Evolutionary conservation across 225 moss, liverwort and hornwort species (phyloP).

Genomic region (Takakia lepidozioides): DNA sequence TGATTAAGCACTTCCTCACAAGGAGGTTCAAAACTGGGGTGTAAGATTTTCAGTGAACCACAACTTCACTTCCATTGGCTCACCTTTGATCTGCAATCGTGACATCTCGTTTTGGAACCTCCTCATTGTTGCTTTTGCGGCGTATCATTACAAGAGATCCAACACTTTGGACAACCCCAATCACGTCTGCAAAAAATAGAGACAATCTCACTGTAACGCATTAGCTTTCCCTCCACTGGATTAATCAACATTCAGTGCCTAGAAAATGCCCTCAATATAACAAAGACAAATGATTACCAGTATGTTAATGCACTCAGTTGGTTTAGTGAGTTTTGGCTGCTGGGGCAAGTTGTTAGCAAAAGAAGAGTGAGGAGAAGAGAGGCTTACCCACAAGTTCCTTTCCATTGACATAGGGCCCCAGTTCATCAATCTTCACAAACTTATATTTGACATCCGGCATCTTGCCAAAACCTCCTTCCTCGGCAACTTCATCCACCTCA

Average conservation of each 20-base stretch:
- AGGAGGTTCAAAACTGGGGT: background rate
- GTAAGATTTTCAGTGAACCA: background rate
- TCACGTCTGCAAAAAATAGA: constrained; percentile 42
- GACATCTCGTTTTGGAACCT: constrained; percentile 82
- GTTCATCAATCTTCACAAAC: constrained; percentile 60
- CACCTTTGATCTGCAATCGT: constrained; percentile 59
- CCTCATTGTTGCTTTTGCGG: constrained; percentile 79
- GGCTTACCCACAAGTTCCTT: constrained; percentile 65
- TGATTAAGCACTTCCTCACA: background rate
- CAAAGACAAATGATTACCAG: too few relatives aligned
- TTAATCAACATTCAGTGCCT: too few relatives aligned
- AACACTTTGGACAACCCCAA: constrained; percentile 70
- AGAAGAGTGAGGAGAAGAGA: background rate
- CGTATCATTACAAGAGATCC: constrained; percentile 33
- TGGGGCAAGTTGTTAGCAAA: background rate
- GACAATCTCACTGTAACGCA: too few relatives aligned
- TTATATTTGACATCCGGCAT: constrained; percentile 54
- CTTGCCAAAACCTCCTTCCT: constrained; percentile 37
- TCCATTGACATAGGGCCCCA: constrained; percentile 67
- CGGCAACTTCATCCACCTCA: constrained; percentile 61
- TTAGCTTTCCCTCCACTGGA: too few relatives aligned
- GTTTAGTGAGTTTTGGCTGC: too few relatives aligned
- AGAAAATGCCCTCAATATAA: too few relatives aligned
- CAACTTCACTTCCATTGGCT: too few relatives aligned
- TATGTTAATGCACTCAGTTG: too few relatives aligned